Evolutionary conservation across 2,329 filamentous ascomycete genomes (phyloP).

Genomic region (Fusarium pseudocircinatum): DNA sequence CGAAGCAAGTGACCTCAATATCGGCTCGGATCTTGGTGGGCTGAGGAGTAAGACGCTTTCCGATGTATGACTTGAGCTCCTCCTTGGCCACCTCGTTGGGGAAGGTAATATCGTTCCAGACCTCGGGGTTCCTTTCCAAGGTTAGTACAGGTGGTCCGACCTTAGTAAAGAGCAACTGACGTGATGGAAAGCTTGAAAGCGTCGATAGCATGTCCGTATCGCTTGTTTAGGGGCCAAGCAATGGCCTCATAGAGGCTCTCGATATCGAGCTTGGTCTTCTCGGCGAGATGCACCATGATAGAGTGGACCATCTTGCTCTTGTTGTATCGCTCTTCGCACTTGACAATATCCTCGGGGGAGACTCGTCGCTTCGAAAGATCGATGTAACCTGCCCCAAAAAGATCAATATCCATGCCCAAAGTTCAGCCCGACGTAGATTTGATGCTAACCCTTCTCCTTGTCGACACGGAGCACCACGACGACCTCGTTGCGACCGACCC

Average conservation of each 20-base stretch:
- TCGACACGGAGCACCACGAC: slow-evolving; percentile 98
- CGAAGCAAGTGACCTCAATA: slow-evolving; percentile 94
- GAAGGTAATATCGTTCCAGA: slow-evolving; percentile 94
- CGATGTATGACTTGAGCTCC: slow-evolving; percentile 93
- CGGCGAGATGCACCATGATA: slow-evolving; percentile 98
- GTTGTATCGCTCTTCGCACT: slow-evolving; percentile 99
- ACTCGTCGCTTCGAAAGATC: slow-evolving; percentile 99
- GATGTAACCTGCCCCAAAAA: slow-evolving; percentile 74
- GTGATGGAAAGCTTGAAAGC: slow-evolving; percentile 99
- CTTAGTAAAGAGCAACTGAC: slow-evolving; percentile 57
- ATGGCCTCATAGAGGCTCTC: slow-evolving; percentile 94
- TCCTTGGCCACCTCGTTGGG: slow-evolving; percentile 85
- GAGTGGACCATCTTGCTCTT: slow-evolving; percentile 99
- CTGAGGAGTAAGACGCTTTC: slow-evolving; percentile 95
- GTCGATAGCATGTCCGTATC: slow-evolving; percentile 95
- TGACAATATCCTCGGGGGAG: slow-evolving; percentile 95
- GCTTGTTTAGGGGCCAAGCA: slow-evolving; percentile 97
- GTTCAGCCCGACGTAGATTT: background rate
- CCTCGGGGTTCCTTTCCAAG: slow-evolving; percentile 81
- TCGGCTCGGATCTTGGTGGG: slow-evolving; percentile 99
- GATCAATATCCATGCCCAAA: slow-evolving; percentile 40
- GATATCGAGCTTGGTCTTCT: slow-evolving; percentile 95
- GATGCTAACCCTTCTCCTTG: slow-evolving; percentile 87
- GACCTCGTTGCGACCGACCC: slow-evolving; percentile 97
- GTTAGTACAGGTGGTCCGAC: slow-evolving; percentile 18